A percentile compares a stretch with the other conserved stretches of the same genome.
Conservation (phyloP, 2,329 filamentous ascomycete genomes). For the Fusarium sarcochroum region DNA sequence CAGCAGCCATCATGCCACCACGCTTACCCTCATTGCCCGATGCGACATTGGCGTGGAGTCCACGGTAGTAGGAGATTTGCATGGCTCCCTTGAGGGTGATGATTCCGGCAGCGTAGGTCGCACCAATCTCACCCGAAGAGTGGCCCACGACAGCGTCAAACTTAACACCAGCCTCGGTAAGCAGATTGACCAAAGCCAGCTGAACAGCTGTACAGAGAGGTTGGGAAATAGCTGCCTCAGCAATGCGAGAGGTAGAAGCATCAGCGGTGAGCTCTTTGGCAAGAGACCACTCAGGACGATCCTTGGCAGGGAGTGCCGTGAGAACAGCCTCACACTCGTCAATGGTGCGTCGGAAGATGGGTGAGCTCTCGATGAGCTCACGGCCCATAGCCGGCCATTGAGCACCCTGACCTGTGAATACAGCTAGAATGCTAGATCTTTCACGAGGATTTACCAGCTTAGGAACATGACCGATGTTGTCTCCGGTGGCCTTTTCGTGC, state of each 20-base stretch:
- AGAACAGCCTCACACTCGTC: background rate
- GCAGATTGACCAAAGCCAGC: background rate
- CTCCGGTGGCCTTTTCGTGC: background rate
- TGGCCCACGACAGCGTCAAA: slow-evolving; percentile 59
- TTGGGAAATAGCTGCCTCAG: slow-evolving; percentile 7
- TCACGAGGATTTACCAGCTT: background rate
- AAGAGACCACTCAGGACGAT: background rate
- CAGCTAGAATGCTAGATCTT: background rate
- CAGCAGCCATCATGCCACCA: background rate
- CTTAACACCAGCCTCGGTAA: slow-evolving; percentile 40
- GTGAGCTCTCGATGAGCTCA: background rate
- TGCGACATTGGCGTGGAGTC: slow-evolving; percentile 10
- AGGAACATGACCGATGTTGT: background rate
- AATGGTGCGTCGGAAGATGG: background rate
- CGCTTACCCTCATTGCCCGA: background rate
- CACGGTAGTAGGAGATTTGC: slow-evolving; percentile 47
- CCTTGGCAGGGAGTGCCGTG: background rate
- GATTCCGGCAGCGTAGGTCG: slow-evolving; percentile 47
- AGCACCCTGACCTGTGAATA: slow-evolving; percentile 17
- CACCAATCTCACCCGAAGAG: slow-evolving; percentile 62
- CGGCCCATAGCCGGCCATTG: slow-evolving; percentile 18
- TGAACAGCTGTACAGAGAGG: slow-evolving; percentile 17
- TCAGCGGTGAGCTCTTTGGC: background rate
- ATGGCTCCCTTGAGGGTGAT: slow-evolving; percentile 52
- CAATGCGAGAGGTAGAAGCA: background rate